Conservation (phyloP, 768 basidiomycete species). For the Mrakia blollopis region DNA sequence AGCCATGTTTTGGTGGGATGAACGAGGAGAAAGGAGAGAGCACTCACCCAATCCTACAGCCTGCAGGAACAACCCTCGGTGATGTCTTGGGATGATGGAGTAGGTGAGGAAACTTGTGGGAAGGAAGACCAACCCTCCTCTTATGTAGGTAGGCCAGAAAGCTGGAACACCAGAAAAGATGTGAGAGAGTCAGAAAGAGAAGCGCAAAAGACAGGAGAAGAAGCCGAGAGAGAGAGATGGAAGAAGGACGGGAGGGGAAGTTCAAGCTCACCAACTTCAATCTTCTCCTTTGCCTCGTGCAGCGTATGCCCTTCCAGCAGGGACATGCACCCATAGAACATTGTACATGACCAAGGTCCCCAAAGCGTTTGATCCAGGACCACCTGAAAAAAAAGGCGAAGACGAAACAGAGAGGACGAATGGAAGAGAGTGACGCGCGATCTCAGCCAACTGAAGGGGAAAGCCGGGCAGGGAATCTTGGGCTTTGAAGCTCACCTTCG, state of each 20-base stretch:
- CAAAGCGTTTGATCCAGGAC: constrained; percentile 20
- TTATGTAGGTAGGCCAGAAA: constrained; percentile 26
- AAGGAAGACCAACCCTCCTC: constrained; percentile 22
- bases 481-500: constrained; percentile 15
- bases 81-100: constrained; percentile 25
- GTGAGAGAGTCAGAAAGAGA: too few relatives aligned
- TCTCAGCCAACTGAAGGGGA: not conserved
- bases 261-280: constrained; percentile 6
- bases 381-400: not conserved
- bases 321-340: constrained; percentile 25
- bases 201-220: too few relatives aligned
- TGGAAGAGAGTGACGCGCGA: too few relatives aligned
- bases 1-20: not conserved
- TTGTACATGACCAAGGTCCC: constrained; percentile 17
- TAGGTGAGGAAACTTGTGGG: constrained; percentile 24
- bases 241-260: not conserved
- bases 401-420: too few relatives aligned
- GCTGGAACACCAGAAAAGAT: not conserved
- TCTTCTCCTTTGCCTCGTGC: constrained; percentile 21
- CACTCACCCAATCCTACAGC: constrained; percentile 28
- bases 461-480: not conserved
- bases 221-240: not conserved
- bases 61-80: constrained; percentile 29
- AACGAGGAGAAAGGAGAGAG: not conserved
- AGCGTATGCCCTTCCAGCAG: constrained; percentile 21